Evolutionary conservation across 2,329 filamentous ascomycete species (phyloP), one percentile per base, ranked within the genome.

Genomic region (Ceratocystiopsis sp.): DNA sequence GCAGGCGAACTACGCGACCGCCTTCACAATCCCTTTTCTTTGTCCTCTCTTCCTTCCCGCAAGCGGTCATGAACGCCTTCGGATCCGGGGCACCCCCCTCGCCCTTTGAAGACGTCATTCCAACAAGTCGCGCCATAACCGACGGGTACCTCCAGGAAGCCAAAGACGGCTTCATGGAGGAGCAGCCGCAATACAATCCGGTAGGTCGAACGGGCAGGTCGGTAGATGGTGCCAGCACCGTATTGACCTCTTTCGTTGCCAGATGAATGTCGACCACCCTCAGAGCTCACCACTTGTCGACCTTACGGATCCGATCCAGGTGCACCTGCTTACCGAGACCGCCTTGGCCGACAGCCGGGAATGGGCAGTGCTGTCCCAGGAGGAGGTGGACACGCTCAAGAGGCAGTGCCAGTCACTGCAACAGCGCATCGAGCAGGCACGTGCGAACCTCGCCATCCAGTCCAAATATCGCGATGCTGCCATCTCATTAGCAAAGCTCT

Each of bases 381-480:
- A 94, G 57, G 87, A 96, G 61, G 80, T 95, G 29, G 91, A 96
- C 51, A 72, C 75, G 39, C 63, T 96, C 53, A 98, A 96, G 68
- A 93, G 86, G 59, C 84, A 94, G 64, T 74, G 79, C 49, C 73
- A 76, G 46, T 67, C 75, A 34, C 62, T 96, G 41, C 69, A 72
- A 21, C 74, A 78, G 55, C 80, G 84, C n/a, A 78, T 94, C 51
- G 83, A 89, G 48, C 79, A 84, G 35, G 78, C 84, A 17, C 77
- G 80, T 51, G 75, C 84, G 47, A 94, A 89, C 60, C 69, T 98
- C 35, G 78, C 79, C 32, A 77, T 96, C 38, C 91, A 98, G 59
- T 82, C 78, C 43, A 98, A 96, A 64, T 85, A 95, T 53, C 82
- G 86, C 53, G 89, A 96, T 68, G 91, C 91, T 1, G 85, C 91